phyloP scores from a whole-genome alignment of 2,329 filamentous ascomycete genomes.

The Aspergillus sp. region DNA sequence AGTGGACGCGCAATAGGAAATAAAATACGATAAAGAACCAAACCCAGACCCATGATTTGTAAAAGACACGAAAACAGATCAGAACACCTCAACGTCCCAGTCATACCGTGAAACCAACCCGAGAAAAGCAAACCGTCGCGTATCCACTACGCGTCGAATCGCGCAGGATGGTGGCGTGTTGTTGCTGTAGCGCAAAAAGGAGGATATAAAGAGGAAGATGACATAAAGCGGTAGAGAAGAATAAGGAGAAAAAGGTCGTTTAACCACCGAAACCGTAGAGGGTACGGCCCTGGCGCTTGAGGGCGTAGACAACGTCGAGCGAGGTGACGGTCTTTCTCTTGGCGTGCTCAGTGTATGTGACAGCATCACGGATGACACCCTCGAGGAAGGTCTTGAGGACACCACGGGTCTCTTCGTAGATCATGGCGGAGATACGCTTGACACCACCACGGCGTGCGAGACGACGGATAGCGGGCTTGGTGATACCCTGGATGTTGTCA shows the following conservation, averaged over 20 bases:
- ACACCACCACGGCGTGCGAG: constrained; percentile 98
- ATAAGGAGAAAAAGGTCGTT: constrained; percentile 29
- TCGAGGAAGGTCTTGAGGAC: constrained; percentile 80
- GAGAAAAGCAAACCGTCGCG: constrained; percentile 33
- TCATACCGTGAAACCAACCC: constrained; percentile 37
- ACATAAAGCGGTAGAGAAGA: constrained; percentile 14
- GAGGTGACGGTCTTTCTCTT: constrained; percentile 58
- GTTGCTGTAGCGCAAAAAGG: constrained; percentile 8
- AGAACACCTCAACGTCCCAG: constrained; percentile 40
- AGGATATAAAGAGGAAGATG: constrained; percentile 21
- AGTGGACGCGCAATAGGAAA: constrained; percentile 35
- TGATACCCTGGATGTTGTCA: constrained; percentile 99
- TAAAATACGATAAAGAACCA: constrained; percentile 34
- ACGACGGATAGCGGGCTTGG: constrained; percentile 97
- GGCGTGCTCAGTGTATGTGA: constrained; percentile 77
- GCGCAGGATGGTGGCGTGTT: constrained; percentile 22
- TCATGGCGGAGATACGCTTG: constrained; percentile 99
- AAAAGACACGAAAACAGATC: constrained; percentile 21
- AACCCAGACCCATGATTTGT: constrained; percentile 39
- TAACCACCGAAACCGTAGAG: constrained; percentile 89
- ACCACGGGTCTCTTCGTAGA: constrained; percentile 77
- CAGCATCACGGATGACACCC: constrained; percentile 70
- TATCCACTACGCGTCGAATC: constrained; percentile 25
- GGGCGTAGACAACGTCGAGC: constrained; percentile 57
- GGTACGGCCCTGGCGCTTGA: constrained; percentile 61